phyloP scores from a whole-genome alignment of 768 basidiomycete species.

The Psilocybe sp. region DNA sequence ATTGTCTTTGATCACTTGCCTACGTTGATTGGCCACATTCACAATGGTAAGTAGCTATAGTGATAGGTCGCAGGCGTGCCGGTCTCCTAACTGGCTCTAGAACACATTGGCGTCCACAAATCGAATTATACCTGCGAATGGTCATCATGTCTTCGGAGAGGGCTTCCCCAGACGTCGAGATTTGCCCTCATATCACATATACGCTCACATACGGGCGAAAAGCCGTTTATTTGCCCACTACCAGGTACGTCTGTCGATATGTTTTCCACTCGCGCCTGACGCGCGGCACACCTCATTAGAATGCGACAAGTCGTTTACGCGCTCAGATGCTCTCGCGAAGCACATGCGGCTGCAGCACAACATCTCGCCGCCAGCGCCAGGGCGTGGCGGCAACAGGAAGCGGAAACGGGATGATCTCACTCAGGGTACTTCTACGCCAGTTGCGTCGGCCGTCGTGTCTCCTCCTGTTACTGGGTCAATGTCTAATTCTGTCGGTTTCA shows the following conservation, averaged over 20 bases:
- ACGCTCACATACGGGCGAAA: conserved; percentile 91
- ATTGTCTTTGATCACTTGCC: conserved; percentile 69
- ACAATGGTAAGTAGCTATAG: conserved; percentile 57
- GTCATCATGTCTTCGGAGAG: conserved; percentile 75
- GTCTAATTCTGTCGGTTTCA: conserved; percentile 36
- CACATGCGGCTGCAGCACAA: conserved; percentile 90
- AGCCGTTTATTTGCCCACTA: conserved; percentile 80
- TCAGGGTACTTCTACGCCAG: conserved; percentile 18
- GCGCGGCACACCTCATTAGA: conserved; percentile 39
- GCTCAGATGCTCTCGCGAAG: conserved; percentile 90
- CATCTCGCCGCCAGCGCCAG: conserved; percentile 69
- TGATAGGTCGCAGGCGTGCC: not conserved
- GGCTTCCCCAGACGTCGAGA: conserved; percentile 81
- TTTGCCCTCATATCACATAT: conserved; percentile 91
- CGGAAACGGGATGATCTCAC: conserved; percentile 55
- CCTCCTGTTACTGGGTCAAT: conserved; percentile 20
- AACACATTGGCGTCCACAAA: conserved; percentile 81
- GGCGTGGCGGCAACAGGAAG: conserved; percentile 66
- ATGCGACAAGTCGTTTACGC: conserved; percentile 94
- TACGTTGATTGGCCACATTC: conserved; percentile 80
- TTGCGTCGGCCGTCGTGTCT: conserved; percentile 18
- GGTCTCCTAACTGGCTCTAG: conserved; percentile 30
- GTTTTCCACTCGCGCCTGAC: no score
- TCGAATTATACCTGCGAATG: conserved; percentile 90
- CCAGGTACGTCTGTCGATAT: conserved; percentile 55